Evolutionary conservation across 805 yeast species (phyloP), one percentile per base, ranked within the genome.

Genomic region (Cyberlindnera mycetangii): DNA sequence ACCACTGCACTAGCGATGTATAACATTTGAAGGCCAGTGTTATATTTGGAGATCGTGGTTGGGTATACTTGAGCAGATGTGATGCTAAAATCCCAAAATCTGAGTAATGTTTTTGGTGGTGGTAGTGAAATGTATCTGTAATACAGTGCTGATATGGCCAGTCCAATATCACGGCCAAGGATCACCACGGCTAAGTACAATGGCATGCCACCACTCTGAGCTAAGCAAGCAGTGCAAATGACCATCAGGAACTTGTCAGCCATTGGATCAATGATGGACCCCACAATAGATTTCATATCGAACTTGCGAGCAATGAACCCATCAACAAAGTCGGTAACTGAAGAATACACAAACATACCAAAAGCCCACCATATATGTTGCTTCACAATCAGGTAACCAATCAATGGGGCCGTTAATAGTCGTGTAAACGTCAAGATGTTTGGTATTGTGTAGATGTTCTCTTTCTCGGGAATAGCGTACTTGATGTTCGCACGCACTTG

Each of bases 231-330:
- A 0, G 98, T 90, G 41, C 95, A 79, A 0, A 86, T 79, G 17
- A 92, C 75, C 97, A 93, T 89, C 37, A 93, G 71, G 14, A 85
- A 70, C 61, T 93, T 93, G 61, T 93, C 99, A 0, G 99, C 99
- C 68, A 89, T 73, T 0, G 99, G 99, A 58, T 93, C 99, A 27
- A 95, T 70, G 14, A 93, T 82, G 0, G 96, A 83, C 0, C 99
- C 99, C 7, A 89, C 76, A 1, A 86, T 83, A 1, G 96, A 81
- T 56, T 80, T 76, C 74, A 85, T 70, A 44, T 88, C 81, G 69
- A 65, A 92, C 48, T 67, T 76, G 44, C 99, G 72, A 5, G 99
- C 99, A 50, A 95, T 79, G 58, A 67, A 86, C 0, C 99, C 99
- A 64, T 93, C 99, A 18, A 90, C 66, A 51, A 87, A 83, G 62